Evolutionary conservation across 768 basidiomycete genomes (phyloP).

Genomic region (Trametes cubensis): DNA sequence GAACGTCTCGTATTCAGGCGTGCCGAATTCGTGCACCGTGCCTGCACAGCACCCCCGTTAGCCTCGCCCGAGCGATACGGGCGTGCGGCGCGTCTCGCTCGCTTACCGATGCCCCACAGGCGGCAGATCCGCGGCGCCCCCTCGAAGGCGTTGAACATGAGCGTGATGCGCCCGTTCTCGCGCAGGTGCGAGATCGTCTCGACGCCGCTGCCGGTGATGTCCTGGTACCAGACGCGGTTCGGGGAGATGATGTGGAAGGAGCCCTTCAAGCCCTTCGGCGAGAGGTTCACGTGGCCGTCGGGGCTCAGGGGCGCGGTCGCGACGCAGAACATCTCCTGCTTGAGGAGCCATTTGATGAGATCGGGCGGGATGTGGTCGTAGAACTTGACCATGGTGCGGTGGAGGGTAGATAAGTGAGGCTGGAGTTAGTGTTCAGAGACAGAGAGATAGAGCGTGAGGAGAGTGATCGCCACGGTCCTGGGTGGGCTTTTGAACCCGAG

Average conservation of each 20-base stretch:
- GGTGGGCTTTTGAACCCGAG: too few species aligned
- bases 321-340: constrained; percentile 74
- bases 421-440: too few species aligned
- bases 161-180: constrained; percentile 65
- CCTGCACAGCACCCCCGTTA: constrained; percentile 40
- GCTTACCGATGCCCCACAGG: constrained; percentile 59
- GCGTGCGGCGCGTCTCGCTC: too few species aligned
- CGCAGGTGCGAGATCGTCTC: constrained; percentile 64
- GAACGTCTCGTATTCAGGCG: constrained; percentile 57
- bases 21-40: constrained; percentile 62
- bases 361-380: constrained; percentile 58
- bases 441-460: too few species aligned
- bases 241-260: constrained; percentile 63
- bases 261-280: constrained; percentile 63
- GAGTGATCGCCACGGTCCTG: too few species aligned
- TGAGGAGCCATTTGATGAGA: constrained; percentile 56
- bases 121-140: constrained; percentile 61
- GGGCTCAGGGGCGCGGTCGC: constrained; percentile 61
- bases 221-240: constrained; percentile 73
- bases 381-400: constrained; percentile 54
- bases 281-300: constrained; percentile 67
- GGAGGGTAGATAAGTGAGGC: too few species aligned
- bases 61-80: too few species aligned
- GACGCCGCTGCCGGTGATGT: constrained; percentile 68
- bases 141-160: constrained; percentile 64